phyloP scores from a whole-genome alignment of 495 filamentous ascomycete species.

The Xylona heveae region DNA sequence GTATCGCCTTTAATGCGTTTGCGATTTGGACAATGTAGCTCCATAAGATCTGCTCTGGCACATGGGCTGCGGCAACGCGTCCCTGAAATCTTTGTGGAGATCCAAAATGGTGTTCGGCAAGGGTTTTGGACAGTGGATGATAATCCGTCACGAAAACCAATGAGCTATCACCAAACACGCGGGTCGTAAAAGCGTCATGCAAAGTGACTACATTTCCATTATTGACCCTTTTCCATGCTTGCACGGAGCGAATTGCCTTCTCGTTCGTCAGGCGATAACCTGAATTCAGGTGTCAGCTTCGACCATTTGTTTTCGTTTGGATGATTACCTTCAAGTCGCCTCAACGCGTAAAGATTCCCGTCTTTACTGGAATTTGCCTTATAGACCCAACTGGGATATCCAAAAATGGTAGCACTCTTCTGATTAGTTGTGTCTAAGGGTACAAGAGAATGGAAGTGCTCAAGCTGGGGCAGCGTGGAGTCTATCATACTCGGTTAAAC shows the following conservation, averaged over 20 bases:
- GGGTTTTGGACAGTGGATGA: constrained; percentile 73
- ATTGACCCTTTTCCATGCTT: constrained; percentile 76
- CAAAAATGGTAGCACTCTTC: constrained; percentile 55
- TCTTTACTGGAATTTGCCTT: constrained; percentile 82
- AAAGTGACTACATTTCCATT: constrained; percentile 70
- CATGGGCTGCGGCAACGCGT: constrained; percentile 21
- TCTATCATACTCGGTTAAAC: constrained; percentile 15
- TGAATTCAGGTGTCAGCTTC: constrained; percentile 10
- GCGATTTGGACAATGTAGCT: constrained; percentile 81
- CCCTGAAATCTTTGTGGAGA: constrained; percentile 28
- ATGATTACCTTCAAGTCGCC: constrained; percentile 67
- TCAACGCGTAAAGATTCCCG: constrained; percentile 62
- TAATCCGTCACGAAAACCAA: constrained; percentile 88
- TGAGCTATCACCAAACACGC: constrained; percentile 84
- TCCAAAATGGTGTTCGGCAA: constrained; percentile 65
- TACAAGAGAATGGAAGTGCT: constrained; percentile 77
- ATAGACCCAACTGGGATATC: constrained; percentile 80
- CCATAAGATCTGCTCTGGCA: constrained; percentile 72
- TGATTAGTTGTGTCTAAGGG: constrained; percentile 67
- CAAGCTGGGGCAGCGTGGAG: constrained; percentile 52
- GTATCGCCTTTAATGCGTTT: constrained; percentile 72
- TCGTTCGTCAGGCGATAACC: constrained; percentile 72
- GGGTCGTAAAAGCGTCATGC: constrained; percentile 82
- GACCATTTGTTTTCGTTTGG: too few relatives aligned
- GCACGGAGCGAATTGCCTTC: constrained; percentile 62